Base-by-base conservation (phyloP, 441 rosid species). In the Arabidopsis lyrata region DNA sequence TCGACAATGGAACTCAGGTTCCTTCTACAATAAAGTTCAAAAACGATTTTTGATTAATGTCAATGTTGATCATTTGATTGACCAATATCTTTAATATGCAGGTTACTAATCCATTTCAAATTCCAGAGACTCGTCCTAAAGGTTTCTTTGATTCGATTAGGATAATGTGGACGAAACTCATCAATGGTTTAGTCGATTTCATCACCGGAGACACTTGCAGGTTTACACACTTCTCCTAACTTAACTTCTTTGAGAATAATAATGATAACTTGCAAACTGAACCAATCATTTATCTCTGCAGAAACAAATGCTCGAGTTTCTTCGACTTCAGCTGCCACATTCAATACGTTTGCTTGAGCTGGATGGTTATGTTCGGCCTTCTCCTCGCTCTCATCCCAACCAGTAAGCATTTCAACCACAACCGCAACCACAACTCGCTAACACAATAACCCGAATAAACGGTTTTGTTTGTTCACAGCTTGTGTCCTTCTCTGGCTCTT, bases 1-100 rank as follows among this genome's bases (percentile, higher is more conserved):
- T 89, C 53, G 92, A 91, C 80, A 92, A 90, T 83, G 96, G 97
- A 81, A 79, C 97, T 52, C 96, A 92, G 96, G 96, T 91, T 78
- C 39, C 0, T 29, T 27, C 55, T 20, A 36, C 27, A 27, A 20
- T 35, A 0, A 6, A 34, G 1, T 45, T n/a, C n/a, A n/a, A n/a
- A n/a, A n/a, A n/a, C n/a, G n/a, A n/a, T n/a, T n/a, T n/a, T n/a
- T 58, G 54, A 41, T 56, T 31, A 55, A 3, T 73, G 71, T 45
- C 8, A 1, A 3, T 63, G 9, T 27, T 1, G 66, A 74, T 74
- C 27, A 14, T 57, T 35, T 22, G 20, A 44, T 1, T 74, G 55
- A 66, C 54, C 5, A 27, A 2, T 49, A 48, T 49, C 29, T 58
- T 29, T 11, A 56, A 14, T 35, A 1, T 66, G 86, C 89, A 94